phyloP scores from a whole-genome alignment of 2,329 filamentous ascomycete genomes.

The Fusarium sp. region DNA sequence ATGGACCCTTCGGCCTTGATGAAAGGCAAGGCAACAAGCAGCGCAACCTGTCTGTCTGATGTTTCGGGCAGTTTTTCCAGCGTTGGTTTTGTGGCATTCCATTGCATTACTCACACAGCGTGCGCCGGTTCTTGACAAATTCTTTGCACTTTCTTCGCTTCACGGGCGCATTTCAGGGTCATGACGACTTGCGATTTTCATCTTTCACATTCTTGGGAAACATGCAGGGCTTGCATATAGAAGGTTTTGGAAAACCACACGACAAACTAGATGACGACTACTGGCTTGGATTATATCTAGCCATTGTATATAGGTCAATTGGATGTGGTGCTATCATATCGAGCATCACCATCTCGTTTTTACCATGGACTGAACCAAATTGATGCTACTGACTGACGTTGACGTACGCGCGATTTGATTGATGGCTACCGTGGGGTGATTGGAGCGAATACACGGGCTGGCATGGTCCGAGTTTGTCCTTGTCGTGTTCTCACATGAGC shows the following conservation, averaged over 20 bases:
- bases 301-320: slow-evolving; percentile 46
- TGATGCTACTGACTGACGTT: neutral
- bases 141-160: slow-evolving; percentile 41
- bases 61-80: slow-evolving; percentile 22
- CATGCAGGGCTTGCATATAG: slow-evolving; percentile 49
- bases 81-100: slow-evolving; percentile 36
- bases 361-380: neutral
- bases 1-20: slow-evolving; percentile 62
- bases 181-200: slow-evolving; percentile 45
- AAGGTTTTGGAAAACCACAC: slow-evolving; percentile 45
- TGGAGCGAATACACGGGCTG: neutral
- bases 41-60: slow-evolving; percentile 9
- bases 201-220: slow-evolving; percentile 40
- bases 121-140: slow-evolving; percentile 41
- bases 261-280: slow-evolving; percentile 44
- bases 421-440: neutral
- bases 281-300: slow-evolving; percentile 35
- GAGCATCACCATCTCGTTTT: slow-evolving; percentile 37
- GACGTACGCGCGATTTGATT: neutral
- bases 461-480: neutral
- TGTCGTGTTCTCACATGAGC: neutral
- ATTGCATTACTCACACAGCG: slow-evolving; percentile 43
- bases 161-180: slow-evolving; percentile 44
- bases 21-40: slow-evolving; percentile 23
- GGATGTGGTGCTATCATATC: slow-evolving; percentile 37